Percentiles rank a stretch among this genome's conserved stretches.
Evolutionary conservation across 371 early-diverging fungal species (phyloP).

Genomic region (Dichotomocladium elegans): DNA sequence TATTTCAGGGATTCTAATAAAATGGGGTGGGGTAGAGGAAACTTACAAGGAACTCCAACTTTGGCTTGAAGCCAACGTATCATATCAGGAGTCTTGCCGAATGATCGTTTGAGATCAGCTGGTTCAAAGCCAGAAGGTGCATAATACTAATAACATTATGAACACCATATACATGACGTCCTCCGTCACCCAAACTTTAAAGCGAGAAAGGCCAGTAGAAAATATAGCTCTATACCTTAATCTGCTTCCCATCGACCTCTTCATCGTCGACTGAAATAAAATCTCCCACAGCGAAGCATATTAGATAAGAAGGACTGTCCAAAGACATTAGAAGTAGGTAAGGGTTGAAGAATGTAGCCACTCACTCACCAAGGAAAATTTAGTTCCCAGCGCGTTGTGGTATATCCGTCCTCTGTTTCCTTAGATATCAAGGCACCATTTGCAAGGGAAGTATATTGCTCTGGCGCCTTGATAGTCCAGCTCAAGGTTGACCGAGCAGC

Average conservation of each 20-base stretch:
- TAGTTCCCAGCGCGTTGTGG: constrained; percentile 45
- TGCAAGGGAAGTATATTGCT: constrained; percentile 38
- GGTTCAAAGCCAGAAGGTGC: constrained; percentile 30
- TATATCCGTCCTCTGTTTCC: constrained; percentile 19
- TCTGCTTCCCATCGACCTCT: constrained; percentile 40
- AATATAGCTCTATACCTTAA: constrained; percentile 22
- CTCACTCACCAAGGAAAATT: constrained; percentile 28
- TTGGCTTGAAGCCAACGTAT: constrained; percentile 49
- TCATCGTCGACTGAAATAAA: constrained; percentile 43
- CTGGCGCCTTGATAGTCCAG: constrained; percentile 46
- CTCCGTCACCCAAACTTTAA: not conserved
- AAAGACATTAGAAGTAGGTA: not conserved
- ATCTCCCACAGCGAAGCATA: constrained; percentile 56
- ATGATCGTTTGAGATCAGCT: constrained; percentile 33
- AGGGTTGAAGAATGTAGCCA: not conserved
- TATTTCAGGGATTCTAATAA: no score
- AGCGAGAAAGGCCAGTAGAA: not conserved
- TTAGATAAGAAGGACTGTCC: constrained; percentile 35
- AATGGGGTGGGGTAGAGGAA: not conserved
- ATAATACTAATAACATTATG: constrained; percentile 30
- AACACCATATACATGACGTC: not conserved
- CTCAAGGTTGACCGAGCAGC: constrained; percentile 45
- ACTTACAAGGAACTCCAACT: constrained; percentile 31
- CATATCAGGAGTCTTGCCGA: constrained; percentile 50
- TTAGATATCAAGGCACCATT: constrained; percentile 39